Conservation (phyloP, 306 rosid genomes). For the Medicago arabica region DNA sequence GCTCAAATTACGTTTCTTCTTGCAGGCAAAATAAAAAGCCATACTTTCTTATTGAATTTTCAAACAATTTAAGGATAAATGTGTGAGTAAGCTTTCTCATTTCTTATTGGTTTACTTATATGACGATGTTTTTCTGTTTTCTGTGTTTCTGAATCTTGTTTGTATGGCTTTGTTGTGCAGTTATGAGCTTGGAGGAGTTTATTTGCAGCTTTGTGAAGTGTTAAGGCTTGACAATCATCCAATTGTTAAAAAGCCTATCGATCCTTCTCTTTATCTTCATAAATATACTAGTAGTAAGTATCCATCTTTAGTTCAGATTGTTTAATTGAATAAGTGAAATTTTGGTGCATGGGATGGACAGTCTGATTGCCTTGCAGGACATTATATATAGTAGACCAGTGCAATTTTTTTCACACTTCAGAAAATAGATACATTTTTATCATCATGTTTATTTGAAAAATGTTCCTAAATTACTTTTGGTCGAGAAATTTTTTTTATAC, state of each 20-base stretch:
- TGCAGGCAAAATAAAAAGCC: constrained; percentile 70
- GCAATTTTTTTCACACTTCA: neutral
- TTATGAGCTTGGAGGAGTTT: constrained; percentile 76
- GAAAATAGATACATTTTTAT: constrained; percentile 5
- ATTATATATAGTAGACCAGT: constrained; percentile 1
- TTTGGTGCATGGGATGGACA: constrained; percentile 22
- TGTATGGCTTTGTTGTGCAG: constrained; percentile 52
- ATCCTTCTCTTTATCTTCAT: constrained; percentile 78
- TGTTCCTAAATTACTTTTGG: constrained; percentile 10
- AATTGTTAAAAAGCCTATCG: constrained; percentile 72
- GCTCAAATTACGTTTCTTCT: constrained; percentile 35
- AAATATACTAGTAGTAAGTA: constrained; percentile 72
- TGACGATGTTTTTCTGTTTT: constrained; percentile 23
- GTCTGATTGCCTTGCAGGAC: constrained; percentile 11
- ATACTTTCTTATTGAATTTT: constrained; percentile 88
- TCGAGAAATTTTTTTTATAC: neutral
- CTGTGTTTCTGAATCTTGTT: constrained; percentile 35
- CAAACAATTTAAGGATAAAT: constrained; percentile 62
- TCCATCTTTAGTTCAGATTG: constrained; percentile 22
- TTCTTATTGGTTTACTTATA: constrained; percentile 6
- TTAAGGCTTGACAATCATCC: constrained; percentile 73
- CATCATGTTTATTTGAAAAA: constrained; percentile 5
- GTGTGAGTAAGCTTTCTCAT: constrained; percentile 64
- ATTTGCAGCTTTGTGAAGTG: constrained; percentile 82
- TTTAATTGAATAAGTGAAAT: constrained; percentile 13